A percentile compares a stretch with the other conserved stretches of the same genome.
phyloP scores from a whole-genome alignment of 2,329 filamentous ascomycete species.

The Xylariaceae sp. region DNA sequence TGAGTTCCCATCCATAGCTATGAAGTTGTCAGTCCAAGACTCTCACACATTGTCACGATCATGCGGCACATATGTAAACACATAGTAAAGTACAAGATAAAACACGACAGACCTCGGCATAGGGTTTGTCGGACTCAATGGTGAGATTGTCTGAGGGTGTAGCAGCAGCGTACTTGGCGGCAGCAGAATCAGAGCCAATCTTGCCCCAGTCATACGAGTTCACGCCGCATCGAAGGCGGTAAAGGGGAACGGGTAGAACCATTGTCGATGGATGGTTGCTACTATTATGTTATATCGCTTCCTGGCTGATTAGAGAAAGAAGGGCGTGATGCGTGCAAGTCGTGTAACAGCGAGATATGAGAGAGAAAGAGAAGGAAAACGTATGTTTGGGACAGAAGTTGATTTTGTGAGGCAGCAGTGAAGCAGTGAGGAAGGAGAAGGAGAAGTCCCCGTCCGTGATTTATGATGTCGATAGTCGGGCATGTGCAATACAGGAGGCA shows the following conservation, averaged over 20 bases:
- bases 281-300: not conserved
- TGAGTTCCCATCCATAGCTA: slow-evolving; percentile 99
- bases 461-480: no score
- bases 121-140: slow-evolving; percentile 82
- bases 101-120: slow-evolving; percentile 69
- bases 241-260: slow-evolving; percentile 68
- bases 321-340: not conserved
- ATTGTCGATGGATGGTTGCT: slow-evolving; percentile 16
- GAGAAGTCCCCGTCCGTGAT: no score
- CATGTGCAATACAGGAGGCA: no score
- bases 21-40: not conserved
- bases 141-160: slow-evolving; percentile 69
- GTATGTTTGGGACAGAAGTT: not conserved
- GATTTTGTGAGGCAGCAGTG: no score
- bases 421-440: no score
- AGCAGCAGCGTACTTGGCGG: slow-evolving; percentile 82
- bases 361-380: not conserved
- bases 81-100: not conserved
- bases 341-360: not conserved
- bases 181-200: slow-evolving; percentile 78
- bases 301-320: not conserved
- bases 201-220: slow-evolving; percentile 99
- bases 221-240: slow-evolving; percentile 83
- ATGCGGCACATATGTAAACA: no score
- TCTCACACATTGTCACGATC: not conserved